Base-by-base conservation (phyloP, 495 filamentous ascomycete species). In the Aspergillus haitiensis region DNA sequence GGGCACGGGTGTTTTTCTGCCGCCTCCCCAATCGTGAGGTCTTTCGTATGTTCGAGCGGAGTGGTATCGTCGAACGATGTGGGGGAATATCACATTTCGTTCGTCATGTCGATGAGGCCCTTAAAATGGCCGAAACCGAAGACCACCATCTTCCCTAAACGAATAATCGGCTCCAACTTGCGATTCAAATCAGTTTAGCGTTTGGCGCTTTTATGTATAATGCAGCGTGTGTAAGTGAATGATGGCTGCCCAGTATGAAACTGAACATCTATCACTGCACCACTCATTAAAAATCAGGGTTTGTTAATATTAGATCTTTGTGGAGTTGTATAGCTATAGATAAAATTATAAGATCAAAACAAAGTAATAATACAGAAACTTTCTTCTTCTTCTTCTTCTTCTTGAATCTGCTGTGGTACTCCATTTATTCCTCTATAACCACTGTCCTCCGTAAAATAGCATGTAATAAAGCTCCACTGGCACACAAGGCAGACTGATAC, bases 1-100 rank as follows among this genome's bases (percentile, higher is more conserved):
- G 87, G 0, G 89, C 91, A 1, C 74, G 87, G 5, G 91, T 98
- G 3, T 98, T 92, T 75, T 98, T 98, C 75, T 92, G 88, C 61
- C 79, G 93, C 9, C 81, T 91, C 0, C 88, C 92, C 0, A 79
- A 83, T 5, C 82, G 80, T 45, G 71, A 81, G 12, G 87, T 98
- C 0, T 93, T 87, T 76, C 72, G 80, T 57, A 77, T 90, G 66
- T 89, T 98, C 71, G 78, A 86, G 21, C 75, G 83, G 39, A 92
- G 89, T 64, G 92, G 94, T 18, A 96, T 98, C 65, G 81, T 97
- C 13, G 88, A 92, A 37, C 73, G 84, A 40, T 86, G 86, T 58
- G 90, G 94, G 27, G 88, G 94, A 0, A 75, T 82, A 65, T 65
- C 75, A 7, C 86, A 93, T 67, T 96, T 97, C 73, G 89, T 96